Evolutionary conservation across 306 rosid genomes (phyloP), one percentile per base, ranked within the genome.

Genomic region (Cicer pinnatifidum): DNA sequence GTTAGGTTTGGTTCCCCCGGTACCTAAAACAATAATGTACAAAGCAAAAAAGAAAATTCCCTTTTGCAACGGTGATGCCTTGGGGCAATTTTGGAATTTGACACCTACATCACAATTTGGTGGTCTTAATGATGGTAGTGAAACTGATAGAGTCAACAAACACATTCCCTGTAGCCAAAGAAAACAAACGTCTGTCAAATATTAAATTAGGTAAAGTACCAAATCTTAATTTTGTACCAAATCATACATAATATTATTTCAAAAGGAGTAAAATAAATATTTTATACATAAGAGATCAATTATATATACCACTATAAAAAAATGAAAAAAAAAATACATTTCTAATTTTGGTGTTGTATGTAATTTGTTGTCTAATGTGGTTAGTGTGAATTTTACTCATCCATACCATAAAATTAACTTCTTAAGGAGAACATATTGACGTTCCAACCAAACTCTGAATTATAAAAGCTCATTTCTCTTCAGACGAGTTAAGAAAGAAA

Each of bases 1-100:
- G 86, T 91, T 90, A 75, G 98, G 88, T 72, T 91, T 93, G 67
- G 96, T 93, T 4, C 98, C 98, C 0, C 91, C 97, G 6, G 92
- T 88, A 75, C 97, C 98, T 19, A 79, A 0, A 65, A 95, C 97
- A 39, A 89, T 80, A 12, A 71, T 84, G 81, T 90, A 91, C 37
- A 91, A 53, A 11, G 96, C 97, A 69, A 75, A 44, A 72, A 76
- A 90, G 83, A 93, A 89, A 12, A 89, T 48, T 0, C 86, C 93
- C 47, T 71, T 64, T 75, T 90, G 96, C 69, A 88, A 78, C 38
- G 86, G 15, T 0, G 98, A 75, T 12, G 98, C 89, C 51, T 33
- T 54, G 2, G 62, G 61, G 52, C 97, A 93, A 11, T 66, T 77
- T 38, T 66, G 78, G 5, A 12, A 70, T 38, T 48, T 20, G 0